Conservation (phyloP, 352 stramenopile species). For the Globisporangium lucens region DNA sequence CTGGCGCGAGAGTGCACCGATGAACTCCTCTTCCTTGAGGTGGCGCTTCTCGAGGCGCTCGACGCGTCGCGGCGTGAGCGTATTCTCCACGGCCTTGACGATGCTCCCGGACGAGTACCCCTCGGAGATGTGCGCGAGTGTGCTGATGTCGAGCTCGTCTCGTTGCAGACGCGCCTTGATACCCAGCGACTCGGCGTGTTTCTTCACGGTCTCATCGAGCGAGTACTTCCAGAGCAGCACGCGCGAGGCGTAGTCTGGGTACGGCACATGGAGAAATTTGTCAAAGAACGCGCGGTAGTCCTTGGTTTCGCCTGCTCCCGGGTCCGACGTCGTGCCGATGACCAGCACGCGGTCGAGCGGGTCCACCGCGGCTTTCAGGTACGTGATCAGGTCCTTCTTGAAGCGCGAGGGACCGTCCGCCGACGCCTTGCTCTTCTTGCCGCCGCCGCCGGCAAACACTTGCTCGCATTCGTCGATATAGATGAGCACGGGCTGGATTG, state of each 20-base stretch:
- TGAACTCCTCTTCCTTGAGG: slow-evolving; percentile 86
- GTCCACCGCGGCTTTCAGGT: slow-evolving; percentile 89
- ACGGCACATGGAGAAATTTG: slow-evolving; percentile 91
- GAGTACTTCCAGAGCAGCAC: slow-evolving; percentile 88
- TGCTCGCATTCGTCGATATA: slow-evolving; percentile 94
- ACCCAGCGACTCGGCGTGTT: slow-evolving; percentile 28
- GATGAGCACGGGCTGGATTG: slow-evolving; percentile 88
- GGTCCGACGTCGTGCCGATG: slow-evolving; percentile 86
- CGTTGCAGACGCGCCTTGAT: slow-evolving; percentile 23
- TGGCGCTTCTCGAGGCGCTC: slow-evolving; percentile 76
- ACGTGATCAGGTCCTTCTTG: slow-evolving; percentile 92
- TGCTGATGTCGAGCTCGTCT: slow-evolving; percentile 82
- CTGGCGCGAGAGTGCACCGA: slow-evolving; percentile 67
- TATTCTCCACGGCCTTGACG: slow-evolving; percentile 64
- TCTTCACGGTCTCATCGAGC: slow-evolving; percentile 51
- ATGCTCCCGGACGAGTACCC: slow-evolving; percentile 90
- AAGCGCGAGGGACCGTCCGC: slow-evolving; percentile 85
- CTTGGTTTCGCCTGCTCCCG: slow-evolving; percentile 80
- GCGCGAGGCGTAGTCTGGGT: slow-evolving; percentile 89
- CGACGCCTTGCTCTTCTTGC: slow-evolving; percentile 78
- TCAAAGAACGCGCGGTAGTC: slow-evolving; percentile 91
- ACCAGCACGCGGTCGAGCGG: slow-evolving; percentile 90
- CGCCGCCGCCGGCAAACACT: slow-evolving; percentile 65
- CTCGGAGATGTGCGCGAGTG: slow-evolving; percentile 88
- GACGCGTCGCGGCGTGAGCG: slow-evolving; percentile 73